Evolutionary conservation across 2,329 filamentous ascomycete species (phyloP), one percentile per base, ranked within the genome.

Genomic region (Neoarthrinium moseri): DNA sequence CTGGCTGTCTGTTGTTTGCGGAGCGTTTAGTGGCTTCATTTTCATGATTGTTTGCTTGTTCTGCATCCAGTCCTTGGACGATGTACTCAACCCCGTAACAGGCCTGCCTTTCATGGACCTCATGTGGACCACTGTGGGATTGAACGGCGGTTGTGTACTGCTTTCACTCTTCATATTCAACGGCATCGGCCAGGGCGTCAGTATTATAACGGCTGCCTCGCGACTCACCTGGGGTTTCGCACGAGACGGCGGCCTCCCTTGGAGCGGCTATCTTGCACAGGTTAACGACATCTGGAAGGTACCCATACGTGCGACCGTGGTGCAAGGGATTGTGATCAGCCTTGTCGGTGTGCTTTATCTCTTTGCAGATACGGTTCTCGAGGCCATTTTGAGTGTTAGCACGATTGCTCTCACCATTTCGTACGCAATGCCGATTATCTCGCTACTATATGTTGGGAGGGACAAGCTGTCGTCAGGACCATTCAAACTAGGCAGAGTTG

Each of bases 341-440:
- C 49, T 73, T 8, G 68, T 83, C 7, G 79, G 78, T n/a, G 54
- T 82, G 3, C 66, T 83, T 0, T 80, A 80, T 51, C 69, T 76
- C 1, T 80, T 80, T 46, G 68, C 77, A 35, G 69, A 68, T 38
- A 77, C 76, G 0, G 76, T 79, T 0, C 68, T 81, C 11, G 64
- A 74, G 32, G 77, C 77, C 13, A 74, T 80, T 38, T 62, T 80
- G 17, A 75, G 73, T 51, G 77, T 80, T 50, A 77, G 75, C 62
- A 80, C 76, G 10, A 79, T 80, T 45, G 75, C 76, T 1, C 65
- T 80, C 2, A 80, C 76, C 2, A 68, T 80, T 3, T 80, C 70
- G 5, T 74, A 73, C 55, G 69, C 60, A 5, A 61, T 80, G 58
- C 77, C 77, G 4, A 79, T 81, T 34, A 21, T 69, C 2, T 67